phyloP scores from a whole-genome alignment of 23 red algal genomes.

The Porphyridium purpureum region DNA sequence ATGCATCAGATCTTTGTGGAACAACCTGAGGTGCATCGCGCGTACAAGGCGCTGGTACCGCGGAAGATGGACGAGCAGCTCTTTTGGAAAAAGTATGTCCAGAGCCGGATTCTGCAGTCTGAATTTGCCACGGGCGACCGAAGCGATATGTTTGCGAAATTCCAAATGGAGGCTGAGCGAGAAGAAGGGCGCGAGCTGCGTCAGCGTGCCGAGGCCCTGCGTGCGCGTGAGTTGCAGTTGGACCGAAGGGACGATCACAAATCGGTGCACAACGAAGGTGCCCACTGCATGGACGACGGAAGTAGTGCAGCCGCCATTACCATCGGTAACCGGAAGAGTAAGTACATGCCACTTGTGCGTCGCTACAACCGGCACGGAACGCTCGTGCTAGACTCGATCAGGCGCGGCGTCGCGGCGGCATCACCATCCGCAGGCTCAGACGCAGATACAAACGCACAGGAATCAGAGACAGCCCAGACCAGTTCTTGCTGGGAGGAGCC shows the following conservation, averaged over 20 bases:
- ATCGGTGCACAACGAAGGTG: no score
- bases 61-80: conserved; percentile 3
- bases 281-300: no score
- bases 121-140: neutral
- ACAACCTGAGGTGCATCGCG: conserved; percentile 14
- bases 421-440: no score
- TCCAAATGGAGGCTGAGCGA: no score
- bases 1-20: conserved; percentile 22
- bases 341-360: neutral
- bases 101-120: neutral
- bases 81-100: conserved; percentile 18
- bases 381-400: neutral
- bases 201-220: neutral
- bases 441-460: no score
- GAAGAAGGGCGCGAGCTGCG: neutral
- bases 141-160: no score
- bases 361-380: conserved; percentile 1
- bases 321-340: neutral
- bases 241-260: no score
- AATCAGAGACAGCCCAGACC: no score
- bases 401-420: no score
- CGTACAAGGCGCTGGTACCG: conserved; percentile 3
- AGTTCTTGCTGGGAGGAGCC: no score
- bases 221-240: no score
- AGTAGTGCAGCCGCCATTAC: no score